Evolutionary conservation across 257 asterid species (phyloP).

Genomic region (Solanum virginianum): DNA sequence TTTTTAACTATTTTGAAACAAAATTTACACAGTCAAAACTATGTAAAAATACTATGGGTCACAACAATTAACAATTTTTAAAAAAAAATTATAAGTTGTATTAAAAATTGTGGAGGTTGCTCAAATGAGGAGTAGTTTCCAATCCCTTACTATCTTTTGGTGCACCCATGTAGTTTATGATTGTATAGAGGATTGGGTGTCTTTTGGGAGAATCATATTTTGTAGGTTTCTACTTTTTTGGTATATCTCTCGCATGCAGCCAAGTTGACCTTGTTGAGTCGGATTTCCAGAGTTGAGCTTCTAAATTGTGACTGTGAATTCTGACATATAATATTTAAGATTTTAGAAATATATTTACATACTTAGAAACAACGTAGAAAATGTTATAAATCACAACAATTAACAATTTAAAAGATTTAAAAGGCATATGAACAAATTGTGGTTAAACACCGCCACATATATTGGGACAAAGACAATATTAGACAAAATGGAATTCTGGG

Average conservation of each 20-base stretch:
- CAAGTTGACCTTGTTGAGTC: not conserved
- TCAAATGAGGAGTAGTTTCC: not conserved
- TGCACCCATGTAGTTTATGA: not conserved
- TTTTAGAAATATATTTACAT: not conserved
- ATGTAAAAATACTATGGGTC: not conserved
- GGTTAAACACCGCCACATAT: not conserved
- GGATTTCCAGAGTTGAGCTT: not conserved
- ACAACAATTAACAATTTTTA: not conserved
- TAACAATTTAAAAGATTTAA: not conserved
- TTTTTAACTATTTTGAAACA: not conserved
- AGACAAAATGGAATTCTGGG: not conserved
- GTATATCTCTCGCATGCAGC: not conserved
- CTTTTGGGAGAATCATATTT: not conserved
- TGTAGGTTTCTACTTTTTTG: not conserved
- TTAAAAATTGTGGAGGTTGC: not conserved
- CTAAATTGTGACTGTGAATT: not conserved
- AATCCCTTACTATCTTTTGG: not conserved
- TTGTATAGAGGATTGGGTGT: not conserved
- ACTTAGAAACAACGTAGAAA: not conserved
- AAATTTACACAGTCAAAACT: not conserved
- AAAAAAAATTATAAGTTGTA: not conserved
- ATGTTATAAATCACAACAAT: not conserved
- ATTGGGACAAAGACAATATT: not conserved
- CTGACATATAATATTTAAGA: not conserved
- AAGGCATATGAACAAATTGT: not conserved